These are phyloP conservation scores for Vigna radiata DNA, from an alignment of 306 rosid species.

Conservation along the genomic window DNA sequence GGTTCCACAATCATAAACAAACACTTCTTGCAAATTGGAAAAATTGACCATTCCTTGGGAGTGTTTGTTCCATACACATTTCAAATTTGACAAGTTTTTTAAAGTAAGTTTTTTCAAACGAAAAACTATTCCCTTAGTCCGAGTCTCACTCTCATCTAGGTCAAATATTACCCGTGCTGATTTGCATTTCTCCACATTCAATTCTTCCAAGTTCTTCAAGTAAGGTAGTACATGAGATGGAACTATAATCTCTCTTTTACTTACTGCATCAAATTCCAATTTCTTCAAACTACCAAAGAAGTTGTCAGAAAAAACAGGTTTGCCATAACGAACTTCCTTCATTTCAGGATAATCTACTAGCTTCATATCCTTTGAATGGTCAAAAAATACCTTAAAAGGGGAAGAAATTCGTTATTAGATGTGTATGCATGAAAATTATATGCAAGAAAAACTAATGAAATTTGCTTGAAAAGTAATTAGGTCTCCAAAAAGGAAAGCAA, in stretches of 20 bases:
- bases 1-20: background rate
- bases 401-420: no score
- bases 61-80: background rate
- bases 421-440: no score
- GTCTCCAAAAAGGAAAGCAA: no score
- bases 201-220: constrained; percentile 9
- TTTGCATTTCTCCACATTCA: background rate
- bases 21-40: constrained; percentile 5
- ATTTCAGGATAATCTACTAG: background rate
- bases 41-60: background rate
- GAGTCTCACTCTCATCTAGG: background rate
- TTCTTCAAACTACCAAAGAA: background rate
- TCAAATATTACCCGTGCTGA: background rate
- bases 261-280: constrained; percentile 6
- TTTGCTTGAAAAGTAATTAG: no score
- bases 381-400: no score
- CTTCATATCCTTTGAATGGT: no score
- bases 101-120: background rate
- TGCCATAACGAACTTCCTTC: background rate
- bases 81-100: background rate
- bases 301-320: background rate
- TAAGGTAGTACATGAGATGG: constrained; percentile 21
- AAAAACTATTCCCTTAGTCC: background rate
- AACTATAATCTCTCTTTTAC: background rate
- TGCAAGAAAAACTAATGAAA: no score